phyloP scores from a whole-genome alignment of 2,329 filamentous ascomycete genomes.

The Fusarium pilosicola region DNA sequence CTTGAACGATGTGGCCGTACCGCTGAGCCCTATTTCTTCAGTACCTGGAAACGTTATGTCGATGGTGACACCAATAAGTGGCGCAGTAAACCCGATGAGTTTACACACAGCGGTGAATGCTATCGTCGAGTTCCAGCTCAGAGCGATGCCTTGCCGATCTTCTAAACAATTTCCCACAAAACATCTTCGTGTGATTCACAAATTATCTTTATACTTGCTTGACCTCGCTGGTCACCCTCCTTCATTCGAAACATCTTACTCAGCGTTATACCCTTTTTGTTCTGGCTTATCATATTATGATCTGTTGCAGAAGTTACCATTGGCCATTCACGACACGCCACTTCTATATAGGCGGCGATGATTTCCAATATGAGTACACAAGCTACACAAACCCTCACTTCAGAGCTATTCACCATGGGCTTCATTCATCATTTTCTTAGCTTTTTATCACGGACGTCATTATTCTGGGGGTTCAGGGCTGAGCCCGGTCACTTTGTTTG shows the following conservation, averaged over 20 bases:
- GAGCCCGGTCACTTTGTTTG: conserved; percentile 1
- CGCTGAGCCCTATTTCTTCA: conserved; percentile 41
- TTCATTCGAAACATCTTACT: neutral
- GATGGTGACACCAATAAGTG: conserved; percentile 12
- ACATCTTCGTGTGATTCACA: neutral
- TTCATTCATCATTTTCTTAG: neutral
- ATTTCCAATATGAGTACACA: neutral
- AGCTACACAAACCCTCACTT: neutral
- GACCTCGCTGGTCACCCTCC: conserved; percentile 6
- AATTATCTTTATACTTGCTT: conserved; percentile 6
- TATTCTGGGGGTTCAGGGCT: neutral
- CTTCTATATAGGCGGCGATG: neutral
- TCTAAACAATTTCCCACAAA: conserved; percentile 1
- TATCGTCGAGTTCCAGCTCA: conserved; percentile 31
- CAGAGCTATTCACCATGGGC: conserved; percentile 2
- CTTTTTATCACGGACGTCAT: neutral
- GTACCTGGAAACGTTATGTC: conserved; percentile 26
- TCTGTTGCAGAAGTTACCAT: neutral
- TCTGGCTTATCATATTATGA: conserved; percentile 14
- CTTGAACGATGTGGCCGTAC: conserved; percentile 60
- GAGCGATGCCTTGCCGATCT: conserved; percentile 29
- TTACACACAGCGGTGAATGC: conserved; percentile 16
- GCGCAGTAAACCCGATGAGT: conserved; percentile 13
- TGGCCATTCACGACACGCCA: neutral
- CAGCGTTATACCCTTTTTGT: conserved; percentile 33